Percentiles rank a stretch among this genome's conserved stretches.
Evolutionary conservation across 78 protist genomes (phyloP).

Genomic region (Carpediemonas membranifera): DNA sequence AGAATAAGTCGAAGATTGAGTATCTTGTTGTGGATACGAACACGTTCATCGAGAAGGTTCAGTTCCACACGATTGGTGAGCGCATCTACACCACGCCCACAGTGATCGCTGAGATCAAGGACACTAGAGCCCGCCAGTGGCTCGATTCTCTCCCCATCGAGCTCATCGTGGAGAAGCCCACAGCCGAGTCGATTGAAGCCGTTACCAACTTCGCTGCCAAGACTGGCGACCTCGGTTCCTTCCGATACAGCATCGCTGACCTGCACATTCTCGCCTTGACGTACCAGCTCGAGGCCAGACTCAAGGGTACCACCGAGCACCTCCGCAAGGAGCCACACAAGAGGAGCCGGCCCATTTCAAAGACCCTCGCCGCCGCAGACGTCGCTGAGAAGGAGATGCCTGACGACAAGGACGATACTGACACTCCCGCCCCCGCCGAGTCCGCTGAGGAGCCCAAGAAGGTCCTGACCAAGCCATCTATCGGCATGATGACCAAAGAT

Average conservation of each 20-base stretch:
- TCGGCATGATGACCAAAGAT: conserved; percentile 4
- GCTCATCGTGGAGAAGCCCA: neutral
- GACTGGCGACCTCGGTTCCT: conserved; percentile 5
- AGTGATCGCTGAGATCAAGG: neutral
- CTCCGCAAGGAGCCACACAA: too few species aligned
- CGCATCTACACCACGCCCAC: neutral
- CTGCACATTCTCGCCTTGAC: conserved; percentile 10
- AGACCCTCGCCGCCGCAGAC: too few species aligned
- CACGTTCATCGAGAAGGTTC: neutral
- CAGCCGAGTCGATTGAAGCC: neutral
- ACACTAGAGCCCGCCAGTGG: neutral
- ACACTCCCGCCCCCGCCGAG: too few species aligned
- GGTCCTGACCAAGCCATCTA: too few species aligned
- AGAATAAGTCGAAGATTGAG: neutral
- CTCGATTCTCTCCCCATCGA: conserved; percentile 3
- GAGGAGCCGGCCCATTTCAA: too few species aligned
- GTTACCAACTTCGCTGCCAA: neutral
- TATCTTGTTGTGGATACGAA: neutral
- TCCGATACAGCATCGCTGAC: neutral
- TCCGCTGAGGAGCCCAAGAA: too few species aligned
- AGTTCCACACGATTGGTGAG: neutral
- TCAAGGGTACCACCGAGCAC: conserved; percentile 7
- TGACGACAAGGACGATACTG: too few species aligned
- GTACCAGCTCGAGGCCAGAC: neutral
- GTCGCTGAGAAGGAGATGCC: too few species aligned